These are phyloP conservation scores for Mortierella hygrophila DNA, from an alignment of 192 early-diverging fungal species.

Conservation along the genomic window DNA sequence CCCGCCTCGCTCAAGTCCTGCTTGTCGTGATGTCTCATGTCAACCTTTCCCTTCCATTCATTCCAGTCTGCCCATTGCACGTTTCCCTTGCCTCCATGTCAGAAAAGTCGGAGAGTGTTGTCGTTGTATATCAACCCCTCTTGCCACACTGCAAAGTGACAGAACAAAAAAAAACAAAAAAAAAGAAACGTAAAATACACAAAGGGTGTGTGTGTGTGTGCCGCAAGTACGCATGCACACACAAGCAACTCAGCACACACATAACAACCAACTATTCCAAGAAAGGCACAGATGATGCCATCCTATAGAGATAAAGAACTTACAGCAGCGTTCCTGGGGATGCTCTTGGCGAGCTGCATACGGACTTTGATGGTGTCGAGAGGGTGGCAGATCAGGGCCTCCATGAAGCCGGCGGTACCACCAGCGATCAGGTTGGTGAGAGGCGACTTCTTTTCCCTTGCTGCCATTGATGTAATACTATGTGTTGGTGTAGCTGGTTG, in stretches of 20 bases:
- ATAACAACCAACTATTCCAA: too few species aligned
- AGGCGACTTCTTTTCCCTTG: conserved; percentile 71
- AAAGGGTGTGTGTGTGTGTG: too few species aligned
- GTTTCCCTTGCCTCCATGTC: background rate
- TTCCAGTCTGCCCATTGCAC: background rate
- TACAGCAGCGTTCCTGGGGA: conserved; percentile 67
- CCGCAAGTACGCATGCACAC: background rate
- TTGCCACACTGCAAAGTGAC: conserved; percentile 5
- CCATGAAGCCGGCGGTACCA: conserved; percentile 90
- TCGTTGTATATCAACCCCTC: background rate
- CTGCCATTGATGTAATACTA: conserved; percentile 23
- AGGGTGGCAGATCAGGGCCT: conserved; percentile 92
- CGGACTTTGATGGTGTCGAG: conserved; percentile 98
- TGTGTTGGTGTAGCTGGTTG: background rate
- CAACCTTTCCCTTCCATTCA: background rate
- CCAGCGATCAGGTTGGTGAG: conserved; percentile 90
- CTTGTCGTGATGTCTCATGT: background rate
- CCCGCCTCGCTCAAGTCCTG: background rate
- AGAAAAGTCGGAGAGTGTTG: background rate
- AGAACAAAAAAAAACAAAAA: background rate
- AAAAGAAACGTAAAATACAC: background rate
- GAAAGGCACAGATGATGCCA: background rate
- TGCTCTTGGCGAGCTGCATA: conserved; percentile 87
- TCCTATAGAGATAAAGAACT: conserved; percentile 13
- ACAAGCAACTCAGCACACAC: too few species aligned